Base-by-base conservation (phyloP, 495 filamentous ascomycete species). In the Xylaria castorea region DNA sequence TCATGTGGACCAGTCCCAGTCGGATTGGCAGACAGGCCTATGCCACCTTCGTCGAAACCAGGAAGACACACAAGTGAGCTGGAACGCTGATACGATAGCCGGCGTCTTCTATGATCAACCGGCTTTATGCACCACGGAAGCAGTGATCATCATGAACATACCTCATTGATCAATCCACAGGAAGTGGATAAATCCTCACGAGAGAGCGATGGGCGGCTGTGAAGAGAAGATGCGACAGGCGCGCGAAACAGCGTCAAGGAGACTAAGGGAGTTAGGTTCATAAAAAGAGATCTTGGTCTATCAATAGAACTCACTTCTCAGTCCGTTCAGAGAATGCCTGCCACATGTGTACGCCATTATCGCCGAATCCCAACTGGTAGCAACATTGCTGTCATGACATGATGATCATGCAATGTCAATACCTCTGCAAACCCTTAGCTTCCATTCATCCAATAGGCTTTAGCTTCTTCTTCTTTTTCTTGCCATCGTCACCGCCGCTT, bases 391-490 rank as follows among this genome's bases (percentile, higher is more conserved):
- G 51, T 42, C 51, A 60, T 71, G 30, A 30, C 44, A 53, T 57
- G 14, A 57, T n/a, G 36, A 25, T 34, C 32, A 57, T 38, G 42
- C 55, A 46, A 61, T 42, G 16, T 34, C 32, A 22, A 58, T 38
- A 61, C 62, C 70, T 36, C 61, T 65, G 70, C 61, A 55, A 58
- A 66, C 32, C 70, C 50, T 63, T 27, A 71, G 34, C 60, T n/a
- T 34, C 34, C 14, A 65, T 61, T 72, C 78, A 87, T 36, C 85
- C 85, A 51, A 87, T 86, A 0, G 84, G 84, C 83, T 87, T 84
- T n/a, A 93, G 87, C 86, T 97, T 97, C 87, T 93, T 87, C 84
- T 94, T 95, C 85, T 96, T 95, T 88, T 97, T 98, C 87, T 97
- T 97, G 79, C 92, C 93, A 78, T 89, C 89, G 72, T 89, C 89